Conservation (phyloP, 2,329 filamentous ascomycete species). For the Ilyonectria robusta region DNA sequence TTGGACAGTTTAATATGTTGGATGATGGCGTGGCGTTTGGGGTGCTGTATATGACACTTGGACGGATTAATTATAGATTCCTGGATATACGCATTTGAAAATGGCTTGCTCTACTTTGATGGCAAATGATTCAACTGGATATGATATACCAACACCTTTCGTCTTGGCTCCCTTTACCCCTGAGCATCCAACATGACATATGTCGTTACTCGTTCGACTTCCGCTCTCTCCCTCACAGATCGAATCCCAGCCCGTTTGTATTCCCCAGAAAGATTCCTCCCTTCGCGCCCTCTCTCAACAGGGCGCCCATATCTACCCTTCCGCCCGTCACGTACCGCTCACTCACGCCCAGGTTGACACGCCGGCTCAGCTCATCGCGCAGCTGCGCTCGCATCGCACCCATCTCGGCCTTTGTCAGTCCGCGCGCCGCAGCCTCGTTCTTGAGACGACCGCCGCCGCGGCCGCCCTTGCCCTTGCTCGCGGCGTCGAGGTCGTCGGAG, state of each 20-base stretch:
- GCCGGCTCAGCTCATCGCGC: conserved; percentile 76
- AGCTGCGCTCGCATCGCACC: conserved; percentile 79
- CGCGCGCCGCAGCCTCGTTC: conserved; percentile 79
- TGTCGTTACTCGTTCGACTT: conserved; percentile 4
- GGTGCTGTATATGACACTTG: neutral
- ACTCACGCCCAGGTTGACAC: conserved; percentile 90
- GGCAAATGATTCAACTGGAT: neutral
- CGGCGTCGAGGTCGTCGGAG: conserved; percentile 86
- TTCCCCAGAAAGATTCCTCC: conserved; percentile 55
- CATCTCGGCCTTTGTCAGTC: conserved; percentile 81
- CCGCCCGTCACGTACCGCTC: conserved; percentile 89
- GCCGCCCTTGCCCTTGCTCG: conserved; percentile 72
- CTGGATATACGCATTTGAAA: neutral
- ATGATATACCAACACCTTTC: neutral
- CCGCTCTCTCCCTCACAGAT: conserved; percentile 37
- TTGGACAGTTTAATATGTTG: neutral
- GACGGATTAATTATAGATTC: neutral
- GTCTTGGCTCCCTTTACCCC: neutral
- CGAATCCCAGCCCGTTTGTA: conserved; percentile 56
- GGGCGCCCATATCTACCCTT: conserved; percentile 83
- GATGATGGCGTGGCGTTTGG: conserved; percentile 3
- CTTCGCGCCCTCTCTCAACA: conserved; percentile 74
- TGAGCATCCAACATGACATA: conserved; percentile 1
- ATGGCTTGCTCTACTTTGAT: neutral
- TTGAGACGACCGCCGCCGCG: conserved; percentile 80